Evolutionary conservation across 192 early-diverging fungal species (phyloP).

Genomic region (Mortierella alpina): DNA sequence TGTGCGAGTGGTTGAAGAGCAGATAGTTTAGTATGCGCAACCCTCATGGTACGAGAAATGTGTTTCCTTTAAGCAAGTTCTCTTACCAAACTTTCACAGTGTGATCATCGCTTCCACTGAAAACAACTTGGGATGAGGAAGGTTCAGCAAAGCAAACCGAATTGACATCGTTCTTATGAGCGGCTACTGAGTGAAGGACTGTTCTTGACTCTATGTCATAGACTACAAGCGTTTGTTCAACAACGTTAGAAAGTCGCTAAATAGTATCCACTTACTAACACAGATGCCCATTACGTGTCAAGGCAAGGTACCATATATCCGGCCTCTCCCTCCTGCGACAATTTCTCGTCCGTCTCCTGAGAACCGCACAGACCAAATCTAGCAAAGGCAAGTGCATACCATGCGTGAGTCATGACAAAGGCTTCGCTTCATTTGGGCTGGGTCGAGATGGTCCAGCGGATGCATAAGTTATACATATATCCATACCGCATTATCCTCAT

Average conservation of each 20-base stretch:
- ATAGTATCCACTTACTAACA: too few relatives aligned
- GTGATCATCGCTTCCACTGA: slow-evolving; percentile 71
- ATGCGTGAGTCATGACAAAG: background rate
- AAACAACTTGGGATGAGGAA: slow-evolving; percentile 64
- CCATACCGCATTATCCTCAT: slow-evolving; percentile 29
- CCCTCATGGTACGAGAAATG: background rate
- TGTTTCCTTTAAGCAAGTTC: background rate
- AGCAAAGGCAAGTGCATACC: background rate
- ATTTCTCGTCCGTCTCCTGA: slow-evolving; percentile 70
- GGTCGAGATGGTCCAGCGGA: too few relatives aligned
- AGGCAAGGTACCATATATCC: slow-evolving; percentile 35
- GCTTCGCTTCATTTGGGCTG: background rate
- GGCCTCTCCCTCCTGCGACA: slow-evolving; percentile 62
- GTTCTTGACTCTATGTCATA: slow-evolving; percentile 67
- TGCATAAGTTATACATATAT: background rate
- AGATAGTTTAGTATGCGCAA: background rate
- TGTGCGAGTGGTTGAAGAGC: slow-evolving; percentile 1
- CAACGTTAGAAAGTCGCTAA: background rate
- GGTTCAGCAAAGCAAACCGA: slow-evolving; percentile 68
- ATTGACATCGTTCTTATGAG: slow-evolving; percentile 78
- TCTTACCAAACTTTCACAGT: slow-evolving; percentile 67
- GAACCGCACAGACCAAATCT: slow-evolving; percentile 76
- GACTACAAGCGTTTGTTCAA: slow-evolving; percentile 37
- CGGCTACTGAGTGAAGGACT: slow-evolving; percentile 60
- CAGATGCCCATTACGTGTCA: too few relatives aligned